Conservation (phyloP, 2,329 filamentous ascomycete species). For the Ramichloridium luteum region DNA sequence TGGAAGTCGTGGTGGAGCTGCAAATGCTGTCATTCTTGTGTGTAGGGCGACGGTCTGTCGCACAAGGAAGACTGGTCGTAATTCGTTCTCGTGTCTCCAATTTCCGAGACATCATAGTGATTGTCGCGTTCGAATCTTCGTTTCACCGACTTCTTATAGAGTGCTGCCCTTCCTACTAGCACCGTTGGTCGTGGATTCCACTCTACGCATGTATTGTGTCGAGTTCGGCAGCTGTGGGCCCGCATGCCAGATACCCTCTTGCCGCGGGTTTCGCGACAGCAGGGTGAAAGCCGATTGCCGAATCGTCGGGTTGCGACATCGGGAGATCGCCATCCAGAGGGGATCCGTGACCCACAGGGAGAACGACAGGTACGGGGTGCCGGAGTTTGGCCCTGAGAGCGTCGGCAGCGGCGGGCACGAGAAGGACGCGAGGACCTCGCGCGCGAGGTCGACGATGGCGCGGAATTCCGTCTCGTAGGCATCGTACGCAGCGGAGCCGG, state of each 20-base stretch:
- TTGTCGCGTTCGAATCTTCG: no score
- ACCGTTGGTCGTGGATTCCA: constrained; percentile 6
- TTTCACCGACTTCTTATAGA: no score
- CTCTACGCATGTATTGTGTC: constrained; percentile 15
- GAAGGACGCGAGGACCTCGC: constrained; percentile 23
- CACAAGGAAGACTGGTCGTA: not conserved
- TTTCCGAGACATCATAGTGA: no score
- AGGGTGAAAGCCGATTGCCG: constrained; percentile 23
- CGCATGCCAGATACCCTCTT: constrained; percentile 25
- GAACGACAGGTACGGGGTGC: constrained; percentile 22
- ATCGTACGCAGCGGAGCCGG: constrained; percentile 21
- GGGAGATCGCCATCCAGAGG: constrained; percentile 24
- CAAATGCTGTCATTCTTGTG: no score
- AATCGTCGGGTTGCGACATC: constrained; percentile 21
- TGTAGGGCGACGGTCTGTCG: no score
- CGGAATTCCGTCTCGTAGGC: constrained; percentile 22
- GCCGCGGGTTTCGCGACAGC: constrained; percentile 21
- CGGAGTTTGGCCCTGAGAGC: constrained; percentile 17
- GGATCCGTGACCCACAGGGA: constrained; percentile 25
- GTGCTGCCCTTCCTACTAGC: no score
- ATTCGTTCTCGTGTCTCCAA: no score
- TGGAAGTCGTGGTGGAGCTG: no score
- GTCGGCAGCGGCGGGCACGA: constrained; percentile 22
- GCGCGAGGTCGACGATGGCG: constrained; percentile 23
- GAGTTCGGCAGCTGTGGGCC: constrained; percentile 19